Conservation (phyloP, 768 basidiomycete genomes). For the Nidularia pulvinata region DNA sequence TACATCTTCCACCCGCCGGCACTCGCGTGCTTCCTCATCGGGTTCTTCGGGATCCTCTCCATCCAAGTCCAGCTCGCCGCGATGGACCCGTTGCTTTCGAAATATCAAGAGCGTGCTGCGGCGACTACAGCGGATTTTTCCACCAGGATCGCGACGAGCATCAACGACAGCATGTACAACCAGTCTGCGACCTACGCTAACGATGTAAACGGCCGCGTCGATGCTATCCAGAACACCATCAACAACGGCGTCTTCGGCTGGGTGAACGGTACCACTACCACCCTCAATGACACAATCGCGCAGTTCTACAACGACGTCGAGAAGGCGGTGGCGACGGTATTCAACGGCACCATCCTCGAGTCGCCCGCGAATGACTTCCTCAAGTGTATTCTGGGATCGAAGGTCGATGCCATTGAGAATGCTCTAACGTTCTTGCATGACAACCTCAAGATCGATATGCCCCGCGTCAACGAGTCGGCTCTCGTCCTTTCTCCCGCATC, state of each 20-base stretch:
- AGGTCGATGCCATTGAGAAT: slow-evolving; percentile 83
- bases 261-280: slow-evolving; percentile 89
- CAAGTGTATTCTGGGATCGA: slow-evolving; percentile 88
- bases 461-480: slow-evolving; percentile 70
- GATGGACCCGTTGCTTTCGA: slow-evolving; percentile 68
- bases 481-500: slow-evolving; percentile 75
- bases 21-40: slow-evolving; percentile 88
- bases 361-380: slow-evolving; percentile 85
- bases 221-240: slow-evolving; percentile 69
- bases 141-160: slow-evolving; percentile 65
- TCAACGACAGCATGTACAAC: slow-evolving; percentile 85
- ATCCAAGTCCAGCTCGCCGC: slow-evolving; percentile 88
- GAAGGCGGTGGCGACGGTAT: slow-evolving; percentile 70
- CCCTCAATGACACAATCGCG: slow-evolving; percentile 85
- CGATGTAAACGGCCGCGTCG: slow-evolving; percentile 74
- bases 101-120: slow-evolving; percentile 64
- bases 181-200: slow-evolving; percentile 78
- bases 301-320: slow-evolving; percentile 89
- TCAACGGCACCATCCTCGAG: slow-evolving; percentile 85
- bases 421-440: slow-evolving; percentile 91
- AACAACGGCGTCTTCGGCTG: slow-evolving; percentile 93
- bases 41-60: slow-evolving; percentile 85
- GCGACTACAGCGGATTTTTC: slow-evolving; percentile 67
- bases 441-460: slow-evolving; percentile 81
- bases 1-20: slow-evolving; percentile 94